Percentiles rank a stretch among this genome's conserved stretches.
Evolutionary conservation across 768 basidiomycete species (phyloP).

Genomic region (Pulveroboletus sp.): DNA sequence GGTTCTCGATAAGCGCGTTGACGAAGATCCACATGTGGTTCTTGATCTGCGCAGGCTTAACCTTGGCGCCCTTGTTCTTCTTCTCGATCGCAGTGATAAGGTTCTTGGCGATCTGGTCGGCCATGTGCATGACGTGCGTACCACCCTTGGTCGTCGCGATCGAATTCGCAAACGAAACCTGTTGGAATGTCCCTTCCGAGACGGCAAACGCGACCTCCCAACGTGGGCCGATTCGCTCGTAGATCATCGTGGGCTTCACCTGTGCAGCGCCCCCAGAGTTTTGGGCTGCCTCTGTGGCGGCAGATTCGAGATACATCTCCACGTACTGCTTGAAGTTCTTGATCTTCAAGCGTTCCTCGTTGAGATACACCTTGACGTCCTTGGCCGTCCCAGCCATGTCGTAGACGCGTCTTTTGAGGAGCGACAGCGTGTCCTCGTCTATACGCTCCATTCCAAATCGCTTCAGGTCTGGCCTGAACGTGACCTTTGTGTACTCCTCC

Average conservation of each 20-base stretch:
- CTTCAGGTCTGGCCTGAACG: slow-evolving; percentile 87
- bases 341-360: slow-evolving; percentile 87
- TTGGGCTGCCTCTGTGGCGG: slow-evolving; percentile 63
- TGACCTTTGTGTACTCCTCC: slow-evolving; percentile 90
- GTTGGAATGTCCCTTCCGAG: slow-evolving; percentile 88
- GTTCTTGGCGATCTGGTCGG: slow-evolving; percentile 87
- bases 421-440: slow-evolving; percentile 84
- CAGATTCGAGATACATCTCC: slow-evolving; percentile 84
- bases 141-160: slow-evolving; percentile 97
- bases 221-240: slow-evolving; percentile 73
- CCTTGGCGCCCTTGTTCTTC: slow-evolving; percentile 96
- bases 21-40: slow-evolving; percentile 99
- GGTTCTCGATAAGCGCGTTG: slow-evolving; percentile 94
- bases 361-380: slow-evolving; percentile 89
- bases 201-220: slow-evolving; percentile 97
- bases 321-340: slow-evolving; percentile 97
- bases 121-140: slow-evolving; percentile 80
- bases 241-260: slow-evolving; percentile 71
- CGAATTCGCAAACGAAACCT: slow-evolving; percentile 96
- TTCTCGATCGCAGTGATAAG: slow-evolving; percentile 80
- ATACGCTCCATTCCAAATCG: slow-evolving; percentile 91
- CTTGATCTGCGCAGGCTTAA: slow-evolving; percentile 92
- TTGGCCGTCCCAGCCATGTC: slow-evolving; percentile 96
- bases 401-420: slow-evolving; percentile 91
- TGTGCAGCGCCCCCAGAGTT: slow-evolving; percentile 76